phyloP scores from a whole-genome alignment of 208 protist species.

The Trypanosoma melophagium region DNA sequence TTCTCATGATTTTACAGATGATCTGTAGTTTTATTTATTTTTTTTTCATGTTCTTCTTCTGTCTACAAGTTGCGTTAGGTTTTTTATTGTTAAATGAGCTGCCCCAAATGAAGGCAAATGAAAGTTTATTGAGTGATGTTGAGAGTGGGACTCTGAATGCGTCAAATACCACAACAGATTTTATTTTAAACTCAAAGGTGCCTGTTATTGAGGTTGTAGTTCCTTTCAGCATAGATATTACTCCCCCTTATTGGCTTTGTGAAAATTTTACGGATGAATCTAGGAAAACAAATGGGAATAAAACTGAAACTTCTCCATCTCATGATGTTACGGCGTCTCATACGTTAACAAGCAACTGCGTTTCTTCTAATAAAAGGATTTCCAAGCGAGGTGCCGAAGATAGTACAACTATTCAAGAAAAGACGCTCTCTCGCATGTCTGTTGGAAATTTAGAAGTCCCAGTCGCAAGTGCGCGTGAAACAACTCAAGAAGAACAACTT shows the following conservation, averaged over 20 bases:
- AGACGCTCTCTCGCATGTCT: too few relatives aligned
- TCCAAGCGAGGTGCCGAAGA: too few relatives aligned
- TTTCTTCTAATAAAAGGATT: too few relatives aligned
- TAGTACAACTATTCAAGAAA: too few relatives aligned
- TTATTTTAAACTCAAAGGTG: neutral
- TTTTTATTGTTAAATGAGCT: neutral
- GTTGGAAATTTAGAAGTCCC: neutral
- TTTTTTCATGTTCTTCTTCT: constrained; percentile 1
- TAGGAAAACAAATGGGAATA: too few relatives aligned
- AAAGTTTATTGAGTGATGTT: neutral
- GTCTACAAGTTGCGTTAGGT: neutral
- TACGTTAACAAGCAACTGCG: too few relatives aligned
- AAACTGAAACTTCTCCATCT: too few relatives aligned
- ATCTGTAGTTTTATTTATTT: neutral
- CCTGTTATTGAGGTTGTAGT: neutral
- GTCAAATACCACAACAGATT: neutral
- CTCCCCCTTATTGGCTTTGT: neutral
- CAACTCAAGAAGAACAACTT: neutral
- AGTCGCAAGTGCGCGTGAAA: neutral
- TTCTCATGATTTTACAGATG: neutral
- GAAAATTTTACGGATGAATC: too few relatives aligned
- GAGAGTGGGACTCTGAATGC: neutral
- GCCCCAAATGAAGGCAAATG: constrained; percentile 7
- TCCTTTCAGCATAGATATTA: constrained; percentile 3
- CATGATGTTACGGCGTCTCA: too few relatives aligned